Evolutionary conservation across 1,284 basidiomycete species (phyloP).

Genomic region (Ceratobasidium sp.): DNA sequence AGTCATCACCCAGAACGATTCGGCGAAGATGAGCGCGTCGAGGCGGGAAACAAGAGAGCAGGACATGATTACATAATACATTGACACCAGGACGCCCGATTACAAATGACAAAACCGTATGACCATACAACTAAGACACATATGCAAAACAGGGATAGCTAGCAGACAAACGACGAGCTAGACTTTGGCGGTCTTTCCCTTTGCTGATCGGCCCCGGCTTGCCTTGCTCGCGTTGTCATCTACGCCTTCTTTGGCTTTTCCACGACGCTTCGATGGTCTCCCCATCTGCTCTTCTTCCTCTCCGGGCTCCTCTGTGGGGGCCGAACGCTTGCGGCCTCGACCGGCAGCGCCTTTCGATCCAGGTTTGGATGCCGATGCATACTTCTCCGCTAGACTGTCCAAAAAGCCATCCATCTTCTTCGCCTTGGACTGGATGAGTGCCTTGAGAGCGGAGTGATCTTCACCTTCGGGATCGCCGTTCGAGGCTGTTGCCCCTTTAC

Average conservation of each 20-base stretch:
- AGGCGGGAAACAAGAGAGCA: neutral
- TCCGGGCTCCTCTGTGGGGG: constrained; percentile 53
- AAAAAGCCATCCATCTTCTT: constrained; percentile 76
- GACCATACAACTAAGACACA: neutral
- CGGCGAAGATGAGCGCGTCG: neutral
- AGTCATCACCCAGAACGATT: constrained; percentile 5
- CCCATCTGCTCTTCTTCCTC: constrained; percentile 60
- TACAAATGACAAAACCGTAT: neutral
- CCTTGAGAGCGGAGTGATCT: constrained; percentile 77
- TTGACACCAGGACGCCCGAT: neutral
- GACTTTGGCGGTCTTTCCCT: constrained; percentile 26
- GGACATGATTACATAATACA: constrained; percentile 38
- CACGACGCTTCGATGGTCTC: constrained; percentile 35
- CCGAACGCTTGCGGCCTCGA: constrained; percentile 71
- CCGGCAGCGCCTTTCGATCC: constrained; percentile 55
- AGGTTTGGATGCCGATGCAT: constrained; percentile 63
- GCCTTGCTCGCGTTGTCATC: constrained; percentile 22
- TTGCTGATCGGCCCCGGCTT: constrained; percentile 17
- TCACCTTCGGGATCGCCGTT: constrained; percentile 62
- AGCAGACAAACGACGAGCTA: neutral
- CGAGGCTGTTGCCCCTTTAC: constrained; percentile 65
- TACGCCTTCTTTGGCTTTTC: constrained; percentile 23
- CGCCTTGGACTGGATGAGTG: constrained; percentile 84
- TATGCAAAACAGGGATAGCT: neutral
- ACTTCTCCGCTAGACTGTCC: constrained; percentile 86